Conservation (phyloP, 768 basidiomycete genomes). For the Kwoniella dejecticola region DNA sequence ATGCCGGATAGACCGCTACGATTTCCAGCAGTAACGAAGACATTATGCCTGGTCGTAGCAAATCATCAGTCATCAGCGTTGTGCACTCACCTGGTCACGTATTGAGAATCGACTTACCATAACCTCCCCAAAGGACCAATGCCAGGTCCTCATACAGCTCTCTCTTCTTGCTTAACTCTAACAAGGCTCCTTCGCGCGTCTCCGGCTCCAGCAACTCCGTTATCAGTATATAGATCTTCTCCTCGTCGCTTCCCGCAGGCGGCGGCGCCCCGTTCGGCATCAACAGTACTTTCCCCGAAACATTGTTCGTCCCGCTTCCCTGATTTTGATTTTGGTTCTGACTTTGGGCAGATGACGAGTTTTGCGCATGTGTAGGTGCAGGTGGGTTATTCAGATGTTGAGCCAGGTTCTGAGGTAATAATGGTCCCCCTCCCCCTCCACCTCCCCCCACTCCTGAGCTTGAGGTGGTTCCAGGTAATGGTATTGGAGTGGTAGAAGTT, state of each 20-base stretch:
- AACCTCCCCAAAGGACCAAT: slow-evolving; percentile 96
- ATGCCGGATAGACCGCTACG: slow-evolving; percentile 93
- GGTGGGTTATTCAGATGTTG: slow-evolving; percentile 55
- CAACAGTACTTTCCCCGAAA: slow-evolving; percentile 46
- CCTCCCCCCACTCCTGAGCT: background rate
- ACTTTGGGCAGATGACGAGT: slow-evolving; percentile 17
- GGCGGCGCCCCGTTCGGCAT: slow-evolving; percentile 49
- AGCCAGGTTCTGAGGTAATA: slow-evolving; percentile 46
- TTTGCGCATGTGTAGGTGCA: slow-evolving; percentile 23
- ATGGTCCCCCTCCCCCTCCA: slow-evolving; percentile 26
- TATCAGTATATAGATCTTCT: slow-evolving; percentile 87
- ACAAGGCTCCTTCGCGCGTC: slow-evolving; percentile 82
- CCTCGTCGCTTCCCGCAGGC: slow-evolving; percentile 61
- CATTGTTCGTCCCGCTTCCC: background rate
- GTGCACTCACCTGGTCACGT: too few species aligned
- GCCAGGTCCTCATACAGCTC: slow-evolving; percentile 99
- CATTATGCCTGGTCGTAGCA: slow-evolving; percentile 77
- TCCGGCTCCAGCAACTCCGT: slow-evolving; percentile 59
- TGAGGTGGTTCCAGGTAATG: slow-evolving; percentile 22
- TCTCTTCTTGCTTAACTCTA: slow-evolving; percentile 97
- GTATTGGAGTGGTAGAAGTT: slow-evolving; percentile 10
- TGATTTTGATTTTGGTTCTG: slow-evolving; percentile 25
- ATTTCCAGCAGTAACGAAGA: slow-evolving; percentile 95
- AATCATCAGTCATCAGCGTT: too few species aligned
- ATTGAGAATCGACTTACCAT: too few species aligned